Conservation (phyloP, 371 early-diverging fungal genomes). For the Coemansia sp. region DNA sequence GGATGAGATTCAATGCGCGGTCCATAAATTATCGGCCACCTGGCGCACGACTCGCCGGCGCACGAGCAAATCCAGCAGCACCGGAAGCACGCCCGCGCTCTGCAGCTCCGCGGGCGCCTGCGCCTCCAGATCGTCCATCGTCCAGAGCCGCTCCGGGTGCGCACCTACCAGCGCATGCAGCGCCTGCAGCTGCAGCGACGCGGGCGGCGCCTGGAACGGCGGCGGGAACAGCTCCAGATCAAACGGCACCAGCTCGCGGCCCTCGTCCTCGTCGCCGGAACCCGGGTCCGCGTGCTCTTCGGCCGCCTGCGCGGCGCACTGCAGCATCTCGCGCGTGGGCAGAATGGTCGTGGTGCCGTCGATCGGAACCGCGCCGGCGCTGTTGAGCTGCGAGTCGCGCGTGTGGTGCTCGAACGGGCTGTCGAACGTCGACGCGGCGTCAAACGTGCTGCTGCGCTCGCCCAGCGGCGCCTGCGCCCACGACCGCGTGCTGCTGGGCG, state of each 20-base stretch:
- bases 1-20: slow-evolving; percentile 25
- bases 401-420: slow-evolving; percentile 6
- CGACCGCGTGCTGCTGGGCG: slow-evolving; percentile 14
- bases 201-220: slow-evolving; percentile 27
- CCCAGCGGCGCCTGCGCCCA: neutral
- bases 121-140: slow-evolving; percentile 23
- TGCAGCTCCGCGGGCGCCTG: slow-evolving; percentile 6
- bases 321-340: slow-evolving; percentile 48
- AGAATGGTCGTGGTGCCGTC: slow-evolving; percentile 45
- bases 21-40: slow-evolving; percentile 31
- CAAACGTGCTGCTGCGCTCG: slow-evolving; percentile 10
- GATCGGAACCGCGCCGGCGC: slow-evolving; percentile 12
- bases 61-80: slow-evolving; percentile 34
- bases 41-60: slow-evolving; percentile 36
- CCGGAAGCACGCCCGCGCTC: slow-evolving; percentile 12
- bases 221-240: slow-evolving; percentile 26
- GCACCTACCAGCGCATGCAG: slow-evolving; percentile 19
- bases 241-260: slow-evolving; percentile 9
- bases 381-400: slow-evolving; percentile 21
- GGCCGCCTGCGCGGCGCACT: slow-evolving; percentile 34
- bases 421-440: slow-evolving; percentile 31
- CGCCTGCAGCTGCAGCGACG: slow-evolving; percentile 24
- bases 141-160: slow-evolving; percentile 35
- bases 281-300: neutral
- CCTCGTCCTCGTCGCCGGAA: slow-evolving; percentile 9